These are phyloP conservation scores for Thymus mandschuricus DNA, from an alignment of 257 asterid species.

Conservation along the genomic window DNA sequence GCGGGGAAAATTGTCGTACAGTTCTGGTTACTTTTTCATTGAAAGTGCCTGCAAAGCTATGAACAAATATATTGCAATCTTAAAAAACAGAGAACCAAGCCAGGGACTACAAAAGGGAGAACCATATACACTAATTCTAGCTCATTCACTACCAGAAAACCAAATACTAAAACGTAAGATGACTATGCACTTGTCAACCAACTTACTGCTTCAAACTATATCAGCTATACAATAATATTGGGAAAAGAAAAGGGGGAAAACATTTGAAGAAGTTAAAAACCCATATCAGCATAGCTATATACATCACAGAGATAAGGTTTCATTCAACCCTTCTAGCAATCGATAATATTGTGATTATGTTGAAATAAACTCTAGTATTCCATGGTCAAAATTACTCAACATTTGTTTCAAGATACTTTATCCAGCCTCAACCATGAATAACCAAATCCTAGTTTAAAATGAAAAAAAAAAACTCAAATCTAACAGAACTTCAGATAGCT, in stretches of 20 bases:
- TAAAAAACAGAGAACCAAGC: constrained; percentile 26
- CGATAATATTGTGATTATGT: not conserved
- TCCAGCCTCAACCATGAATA: constrained; percentile 5
- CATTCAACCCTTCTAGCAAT: not conserved
- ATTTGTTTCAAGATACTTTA: constrained; percentile 11
- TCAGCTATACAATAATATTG: not conserved
- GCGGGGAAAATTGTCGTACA: constrained; percentile 92
- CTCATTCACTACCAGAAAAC: not conserved
- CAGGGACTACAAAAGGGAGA: not conserved
- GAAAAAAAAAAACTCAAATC: not conserved
- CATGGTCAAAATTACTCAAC: constrained; percentile 4
- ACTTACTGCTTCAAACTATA: not conserved
- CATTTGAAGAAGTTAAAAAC: not conserved
- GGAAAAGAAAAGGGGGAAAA: not conserved
- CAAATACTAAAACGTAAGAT: not conserved
- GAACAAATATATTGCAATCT: constrained; percentile 36
- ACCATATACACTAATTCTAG: not conserved
- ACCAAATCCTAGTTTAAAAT: constrained; percentile 7
- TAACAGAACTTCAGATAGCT: constrained; percentile 7
- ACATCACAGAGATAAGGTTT: not conserved
- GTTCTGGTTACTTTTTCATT: constrained; percentile 92
- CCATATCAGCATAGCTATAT: constrained; percentile 18
- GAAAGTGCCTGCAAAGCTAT: constrained; percentile 93
- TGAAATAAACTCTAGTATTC: constrained; percentile 6
- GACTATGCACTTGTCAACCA: not conserved